phyloP scores from a whole-genome alignment of 179 eudicot genomes.

The Beta macrorhiza region DNA sequence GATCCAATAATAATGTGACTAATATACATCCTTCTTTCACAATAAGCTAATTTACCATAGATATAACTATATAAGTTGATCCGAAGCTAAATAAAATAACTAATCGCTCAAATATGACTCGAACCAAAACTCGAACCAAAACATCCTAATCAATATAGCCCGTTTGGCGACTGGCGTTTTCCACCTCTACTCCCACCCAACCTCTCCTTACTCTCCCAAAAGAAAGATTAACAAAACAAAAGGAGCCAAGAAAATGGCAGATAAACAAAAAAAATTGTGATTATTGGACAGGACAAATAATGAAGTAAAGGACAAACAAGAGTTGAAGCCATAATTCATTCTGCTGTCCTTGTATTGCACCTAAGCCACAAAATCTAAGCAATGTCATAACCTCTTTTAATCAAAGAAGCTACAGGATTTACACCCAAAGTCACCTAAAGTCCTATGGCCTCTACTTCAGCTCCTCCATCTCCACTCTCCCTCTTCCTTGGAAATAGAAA shows the following conservation, averaged over 20 bases:
- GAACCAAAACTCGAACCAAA: neutral
- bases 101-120: too few relatives aligned
- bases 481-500: conserved; percentile 26
- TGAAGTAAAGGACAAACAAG: conserved; percentile 13
- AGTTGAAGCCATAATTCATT: neutral
- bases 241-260: neutral
- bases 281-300: conserved; percentile 4
- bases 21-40: too few relatives aligned
- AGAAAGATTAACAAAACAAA: too few relatives aligned
- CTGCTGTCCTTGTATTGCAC: conserved; percentile 15
- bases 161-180: too few relatives aligned
- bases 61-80: too few relatives aligned
- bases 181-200: conserved; percentile 22
- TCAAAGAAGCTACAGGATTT: conserved; percentile 15
- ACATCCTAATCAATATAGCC: too few relatives aligned
- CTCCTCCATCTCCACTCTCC: conserved; percentile 42
- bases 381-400: conserved; percentile 8
- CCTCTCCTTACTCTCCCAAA: too few relatives aligned
- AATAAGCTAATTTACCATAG: too few relatives aligned
- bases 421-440: neutral
- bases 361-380: conserved; percentile 31
- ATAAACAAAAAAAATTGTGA: neutral
- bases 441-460: conserved; percentile 49
- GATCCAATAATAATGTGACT: too few relatives aligned
- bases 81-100: too few relatives aligned